Evolutionary conservation across 306 rosid species (phyloP), one percentile per base, ranked within the genome.

Genomic region (Pyrus communis): DNA sequence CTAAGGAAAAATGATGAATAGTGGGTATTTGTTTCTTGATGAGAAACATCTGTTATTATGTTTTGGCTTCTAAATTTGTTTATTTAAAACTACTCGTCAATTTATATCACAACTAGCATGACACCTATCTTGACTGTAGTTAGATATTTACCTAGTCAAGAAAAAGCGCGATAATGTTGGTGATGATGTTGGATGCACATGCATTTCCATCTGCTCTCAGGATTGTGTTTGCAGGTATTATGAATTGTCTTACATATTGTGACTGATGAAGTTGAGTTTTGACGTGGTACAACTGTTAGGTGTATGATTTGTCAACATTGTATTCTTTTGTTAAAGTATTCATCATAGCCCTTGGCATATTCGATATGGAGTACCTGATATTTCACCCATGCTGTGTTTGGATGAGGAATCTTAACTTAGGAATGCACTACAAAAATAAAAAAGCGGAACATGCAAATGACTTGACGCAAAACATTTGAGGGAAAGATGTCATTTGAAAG

Each of bases 201-300:
- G 96, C 84, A 77, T 78, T 75, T 71, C 87, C 63, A 71, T 68
- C 9, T 94, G 98, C 86, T 90, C 90, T 49, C 85, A 89, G 52
- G 86, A 90, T 83, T 94, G 98, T 79, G 91, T 91, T 40, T 94
- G 98, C 96, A 89, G 98, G 98, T 94, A 79, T 51, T 30, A 82
- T 69, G 28, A 66, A 69, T 73, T 42, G 45, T 76, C 80, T 70
- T 18, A 14, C 46, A 64, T 63, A 12, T 33, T 18, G 31, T 33
- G 33, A 57, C 25, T 22, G 28, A 11, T 72, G 76, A 55, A 21
- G 31, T 54, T 70, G 13, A 11, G 30, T 52, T 52, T 27, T 18
- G 40, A 49, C 11, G 10, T 52, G 75, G 21, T 49, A 18, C n/a
- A 51, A 28, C 21, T 51, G 28, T 70, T 72, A 13, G 43, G 22